Conservation (phyloP, 306 rosid genomes). For the Cucumis hystrix region DNA sequence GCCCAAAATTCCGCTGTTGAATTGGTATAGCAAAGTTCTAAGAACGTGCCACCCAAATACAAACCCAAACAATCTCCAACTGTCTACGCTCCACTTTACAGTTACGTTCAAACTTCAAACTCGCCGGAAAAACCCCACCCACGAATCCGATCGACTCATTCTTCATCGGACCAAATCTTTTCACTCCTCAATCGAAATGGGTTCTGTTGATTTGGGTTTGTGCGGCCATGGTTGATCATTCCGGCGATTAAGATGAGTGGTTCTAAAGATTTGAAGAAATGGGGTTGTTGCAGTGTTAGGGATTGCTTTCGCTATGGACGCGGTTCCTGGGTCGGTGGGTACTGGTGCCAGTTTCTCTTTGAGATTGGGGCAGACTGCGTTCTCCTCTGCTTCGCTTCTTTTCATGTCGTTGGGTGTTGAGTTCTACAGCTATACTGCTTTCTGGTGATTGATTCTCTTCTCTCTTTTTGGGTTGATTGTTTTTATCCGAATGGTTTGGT, state of each 20-base stretch:
- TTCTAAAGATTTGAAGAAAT: background rate
- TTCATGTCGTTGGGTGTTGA: conserved; percentile 80
- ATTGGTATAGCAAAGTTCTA: background rate
- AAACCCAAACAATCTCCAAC: background rate
- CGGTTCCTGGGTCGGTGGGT: conserved; percentile 64
- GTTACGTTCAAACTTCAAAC: background rate
- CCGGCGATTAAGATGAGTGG: background rate
- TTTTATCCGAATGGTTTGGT: background rate
- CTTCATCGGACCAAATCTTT: background rate
- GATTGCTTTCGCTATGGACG: conserved; percentile 33
- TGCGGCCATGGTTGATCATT: background rate
- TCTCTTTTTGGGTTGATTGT: background rate
- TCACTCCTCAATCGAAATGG: background rate
- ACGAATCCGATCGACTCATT: background rate
- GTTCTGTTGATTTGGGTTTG: background rate
- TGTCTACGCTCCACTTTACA: background rate
- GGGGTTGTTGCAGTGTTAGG: background rate
- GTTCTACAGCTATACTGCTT: conserved; percentile 80
- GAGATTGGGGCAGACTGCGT: conserved; percentile 71
- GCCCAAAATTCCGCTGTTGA: background rate
- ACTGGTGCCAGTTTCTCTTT: conserved; percentile 57
- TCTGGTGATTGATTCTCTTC: conserved; percentile 51
- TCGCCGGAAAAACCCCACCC: background rate
- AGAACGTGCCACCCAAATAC: background rate
- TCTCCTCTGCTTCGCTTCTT: conserved; percentile 70